Evolutionary conservation across 768 basidiomycete species (phyloP).

Genomic region (Boletellus sp.): DNA sequence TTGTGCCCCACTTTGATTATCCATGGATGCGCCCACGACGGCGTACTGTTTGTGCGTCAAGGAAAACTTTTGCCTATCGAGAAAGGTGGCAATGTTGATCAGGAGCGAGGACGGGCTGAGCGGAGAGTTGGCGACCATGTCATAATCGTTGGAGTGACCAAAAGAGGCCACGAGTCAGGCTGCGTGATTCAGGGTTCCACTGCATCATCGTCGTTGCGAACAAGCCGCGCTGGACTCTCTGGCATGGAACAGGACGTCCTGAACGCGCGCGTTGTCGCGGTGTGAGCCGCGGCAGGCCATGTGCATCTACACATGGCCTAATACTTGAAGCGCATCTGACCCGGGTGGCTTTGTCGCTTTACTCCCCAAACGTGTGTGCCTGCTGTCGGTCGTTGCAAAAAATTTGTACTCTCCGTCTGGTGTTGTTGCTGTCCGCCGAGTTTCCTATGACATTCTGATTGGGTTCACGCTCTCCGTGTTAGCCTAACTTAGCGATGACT

Average conservation of each 20-base stretch:
- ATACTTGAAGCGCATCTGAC: constrained; percentile 32
- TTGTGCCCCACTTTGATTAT: constrained; percentile 78
- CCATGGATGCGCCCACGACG: constrained; percentile 81
- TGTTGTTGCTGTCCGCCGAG: constrained; percentile 14
- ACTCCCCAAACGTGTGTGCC: too few relatives aligned
- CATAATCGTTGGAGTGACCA: too few relatives aligned
- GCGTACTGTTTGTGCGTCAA: constrained; percentile 63
- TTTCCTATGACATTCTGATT: constrained; percentile 55
- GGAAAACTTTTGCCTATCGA: constrained; percentile 52
- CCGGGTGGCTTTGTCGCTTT: background rate
- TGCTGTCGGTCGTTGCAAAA: too few relatives aligned
- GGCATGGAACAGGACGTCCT: background rate
- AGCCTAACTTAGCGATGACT: too few relatives aligned
- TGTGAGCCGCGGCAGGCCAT: background rate
- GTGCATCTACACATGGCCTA: too few relatives aligned
- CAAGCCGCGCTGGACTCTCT: too few relatives aligned
- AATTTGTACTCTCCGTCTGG: too few relatives aligned
- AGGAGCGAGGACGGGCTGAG: background rate
- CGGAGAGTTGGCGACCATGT: too few relatives aligned
- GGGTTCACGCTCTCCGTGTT: constrained; percentile 76
- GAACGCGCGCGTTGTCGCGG: background rate
- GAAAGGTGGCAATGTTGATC: constrained; percentile 28
- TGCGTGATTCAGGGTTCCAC: too few relatives aligned
- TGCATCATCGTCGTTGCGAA: too few relatives aligned
- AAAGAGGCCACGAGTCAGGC: too few relatives aligned